Base-by-base conservation (phyloP, 768 basidiomycete species). In the Tylopilus vinaceipallidus region DNA sequence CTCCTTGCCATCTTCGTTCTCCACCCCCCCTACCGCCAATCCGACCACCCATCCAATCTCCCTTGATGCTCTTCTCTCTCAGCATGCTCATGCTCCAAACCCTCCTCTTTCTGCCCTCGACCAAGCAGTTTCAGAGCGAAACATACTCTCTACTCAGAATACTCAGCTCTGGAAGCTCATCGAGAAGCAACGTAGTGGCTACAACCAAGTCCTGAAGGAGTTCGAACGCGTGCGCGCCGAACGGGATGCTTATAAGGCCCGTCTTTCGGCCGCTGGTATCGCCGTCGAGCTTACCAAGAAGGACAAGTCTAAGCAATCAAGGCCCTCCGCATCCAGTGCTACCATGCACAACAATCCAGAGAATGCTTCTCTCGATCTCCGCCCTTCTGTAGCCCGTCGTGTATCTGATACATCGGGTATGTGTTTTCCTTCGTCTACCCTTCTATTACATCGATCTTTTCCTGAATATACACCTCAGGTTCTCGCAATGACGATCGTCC, bases 111-210 rank as follows among this genome's bases (percentile, higher is more conserved):
- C 66, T 30, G 91, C 93, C 3, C 77, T 95, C 24, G 90, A 92
- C 22, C 80, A 83, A 50, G 81, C 84, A 8, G 74, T 95, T 23
- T 75, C 76, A 14, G 94, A 98, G 61, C 81, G 93, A 56, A 95
- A 95, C 62, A 69, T 73, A 34, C 80, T 94, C 42, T 81, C 86
- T 11, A 70, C 82, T 4, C 93, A 95, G 73, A 95, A 95, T 65
- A 73, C 84, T 14, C 91, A 95, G 71, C 81, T 95, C 19, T 95
- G 94, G 94, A 95, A 94, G 68, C 79, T 95, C 54, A 86, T 95
- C 63, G 91, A 95, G 76, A 95, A 93, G 66, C 91, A 94, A 67
- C 80, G 91, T 47, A 69, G 81, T 19, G 88, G 84, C n/a, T 89
- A 89, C 63, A 82, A 79, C 52, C 83, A 87, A 49, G 80, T 91